Conservation (phyloP, 495 filamentous ascomycete genomes). For the Penicillium canariense region DNA sequence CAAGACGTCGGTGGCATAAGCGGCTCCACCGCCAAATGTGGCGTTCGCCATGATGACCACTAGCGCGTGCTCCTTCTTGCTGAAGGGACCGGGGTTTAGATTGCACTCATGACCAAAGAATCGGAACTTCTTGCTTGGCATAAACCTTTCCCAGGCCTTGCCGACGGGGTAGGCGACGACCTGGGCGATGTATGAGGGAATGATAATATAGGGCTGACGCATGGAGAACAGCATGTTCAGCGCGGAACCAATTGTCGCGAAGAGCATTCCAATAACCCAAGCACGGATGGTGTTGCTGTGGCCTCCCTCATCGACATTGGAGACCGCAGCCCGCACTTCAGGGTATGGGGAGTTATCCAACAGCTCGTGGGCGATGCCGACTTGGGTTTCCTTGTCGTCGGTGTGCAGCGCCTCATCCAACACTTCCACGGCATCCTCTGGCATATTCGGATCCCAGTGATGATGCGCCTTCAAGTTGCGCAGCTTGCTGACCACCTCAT, state of each 20-base stretch:
- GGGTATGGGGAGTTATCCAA: slow-evolving; percentile 70
- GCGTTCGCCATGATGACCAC: slow-evolving; percentile 68
- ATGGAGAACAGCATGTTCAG: slow-evolving; percentile 72
- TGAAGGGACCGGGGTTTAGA: slow-evolving; percentile 70
- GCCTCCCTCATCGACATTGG: slow-evolving; percentile 62
- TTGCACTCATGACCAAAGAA: slow-evolving; percentile 56
- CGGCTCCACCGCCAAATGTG: slow-evolving; percentile 51
- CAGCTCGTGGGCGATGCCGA: slow-evolving; percentile 55
- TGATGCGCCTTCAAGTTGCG: slow-evolving; percentile 56
- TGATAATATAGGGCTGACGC: slow-evolving; percentile 61
- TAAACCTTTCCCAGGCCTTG: slow-evolving; percentile 49
- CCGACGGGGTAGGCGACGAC: slow-evolving; percentile 69
- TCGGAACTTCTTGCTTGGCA: slow-evolving; percentile 52
- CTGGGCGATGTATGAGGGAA: slow-evolving; percentile 67
- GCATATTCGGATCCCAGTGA: slow-evolving; percentile 68
- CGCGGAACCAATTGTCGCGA: slow-evolving; percentile 63
- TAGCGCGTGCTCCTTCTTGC: slow-evolving; percentile 73
- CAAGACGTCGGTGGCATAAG: slow-evolving; percentile 67
- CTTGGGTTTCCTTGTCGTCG: slow-evolving; percentile 50
- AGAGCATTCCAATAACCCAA: slow-evolving; percentile 66
- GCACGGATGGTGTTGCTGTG: slow-evolving; percentile 68
- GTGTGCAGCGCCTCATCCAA: slow-evolving; percentile 59
- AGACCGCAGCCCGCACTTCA: slow-evolving; percentile 49
- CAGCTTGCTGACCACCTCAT: slow-evolving; percentile 39
- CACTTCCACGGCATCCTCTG: slow-evolving; percentile 58